Evolutionary conservation across 805 yeast species (phyloP), one percentile per base, ranked within the genome.

Genomic region (Saturnispora diversa): DNA sequence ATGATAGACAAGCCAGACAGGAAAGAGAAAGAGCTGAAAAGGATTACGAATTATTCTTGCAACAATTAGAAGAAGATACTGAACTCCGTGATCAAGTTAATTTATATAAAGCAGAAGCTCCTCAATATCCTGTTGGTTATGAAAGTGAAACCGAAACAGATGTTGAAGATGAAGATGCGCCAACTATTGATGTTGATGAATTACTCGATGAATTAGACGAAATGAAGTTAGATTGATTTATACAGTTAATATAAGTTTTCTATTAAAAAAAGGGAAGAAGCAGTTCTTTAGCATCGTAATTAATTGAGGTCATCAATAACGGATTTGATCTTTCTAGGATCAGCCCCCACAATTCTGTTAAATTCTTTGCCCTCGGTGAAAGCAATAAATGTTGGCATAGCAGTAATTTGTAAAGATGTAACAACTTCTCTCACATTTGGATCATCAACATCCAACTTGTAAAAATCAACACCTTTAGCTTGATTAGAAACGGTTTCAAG

Each of bases 51-150:
- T 58, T 81, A 50, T 92, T 92, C 84, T 75, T 92, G 66, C 97
- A 86, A 66, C 96, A 92, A 62, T 76, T 92, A 60, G 98, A 92
- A 69, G 97, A 92, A 65, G 98, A 92, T 64, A 79, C 79, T 41
- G 98, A 92, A 60, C 74, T 92, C 60, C 83, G 98, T 69, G 87
- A 82, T 54, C 77, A 86, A 34, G 77, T 92, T 62, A 90, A 92
- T 59, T 56, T 92, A 55, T 92, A 92, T 70, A 92, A 87, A 66
- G 76, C 80, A 40, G 31, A 31, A 17, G 36, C 39, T 11, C 11
- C 52, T 47, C 54, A 19, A 29, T 31, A 37, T 21, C 26, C 56
- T 9, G 54, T 30, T 17, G 57, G 47, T 21, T 46, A 75, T 20
- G 92, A 81, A 44, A 86, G 75, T 37, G 92, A 82, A 53, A 90